phyloP scores from a whole-genome alignment of 2,329 filamentous ascomycete genomes.

The Sordariomycetes sp. region DNA sequence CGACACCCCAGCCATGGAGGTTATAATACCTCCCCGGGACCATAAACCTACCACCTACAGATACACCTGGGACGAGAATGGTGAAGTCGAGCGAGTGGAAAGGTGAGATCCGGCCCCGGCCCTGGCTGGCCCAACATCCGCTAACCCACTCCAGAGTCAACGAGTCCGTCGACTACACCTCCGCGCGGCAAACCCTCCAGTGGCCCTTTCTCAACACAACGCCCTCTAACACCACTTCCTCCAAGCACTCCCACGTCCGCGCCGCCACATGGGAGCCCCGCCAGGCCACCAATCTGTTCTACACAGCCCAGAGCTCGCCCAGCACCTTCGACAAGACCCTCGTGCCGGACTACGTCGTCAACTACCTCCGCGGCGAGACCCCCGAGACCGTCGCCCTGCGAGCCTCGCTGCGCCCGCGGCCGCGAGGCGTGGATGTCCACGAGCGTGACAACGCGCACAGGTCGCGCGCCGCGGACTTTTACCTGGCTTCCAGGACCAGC shows the following conservation, averaged over 20 bases:
- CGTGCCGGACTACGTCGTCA: slow-evolving; percentile 44
- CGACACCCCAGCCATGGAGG: slow-evolving; percentile 6
- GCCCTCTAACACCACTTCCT: neutral
- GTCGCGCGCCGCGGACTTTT: slow-evolving; percentile 24
- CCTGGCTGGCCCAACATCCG: neutral
- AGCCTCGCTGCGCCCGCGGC: slow-evolving; percentile 19
- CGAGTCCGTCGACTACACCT: slow-evolving; percentile 2
- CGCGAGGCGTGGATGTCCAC: neutral
- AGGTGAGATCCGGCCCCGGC: slow-evolving; percentile 2
- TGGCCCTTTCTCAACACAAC: slow-evolving; percentile 9
- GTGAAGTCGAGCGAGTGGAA: slow-evolving; percentile 9
- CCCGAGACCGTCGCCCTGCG: slow-evolving; percentile 38
- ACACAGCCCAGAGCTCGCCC: slow-evolving; percentile 10
- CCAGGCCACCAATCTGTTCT: neutral
- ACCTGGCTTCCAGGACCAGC: slow-evolving; percentile 13
- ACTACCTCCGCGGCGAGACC: slow-evolving; percentile 44
- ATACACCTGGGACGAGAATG: slow-evolving; percentile 10
- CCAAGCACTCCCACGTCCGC: neutral
- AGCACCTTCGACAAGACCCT: slow-evolving; percentile 28
- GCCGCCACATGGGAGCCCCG: neutral
- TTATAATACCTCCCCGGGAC: slow-evolving; percentile 10
- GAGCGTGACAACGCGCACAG: slow-evolving; percentile 9
- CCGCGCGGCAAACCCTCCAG: slow-evolving; percentile 6
- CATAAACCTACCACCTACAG: slow-evolving; percentile 9
- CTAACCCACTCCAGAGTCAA: neutral